Percentiles rank a stretch among this genome's conserved stretches.
Evolutionary conservation across 2,329 filamentous ascomycete species (phyloP).

Genomic region (Acephala macrosclerotiorum): DNA sequence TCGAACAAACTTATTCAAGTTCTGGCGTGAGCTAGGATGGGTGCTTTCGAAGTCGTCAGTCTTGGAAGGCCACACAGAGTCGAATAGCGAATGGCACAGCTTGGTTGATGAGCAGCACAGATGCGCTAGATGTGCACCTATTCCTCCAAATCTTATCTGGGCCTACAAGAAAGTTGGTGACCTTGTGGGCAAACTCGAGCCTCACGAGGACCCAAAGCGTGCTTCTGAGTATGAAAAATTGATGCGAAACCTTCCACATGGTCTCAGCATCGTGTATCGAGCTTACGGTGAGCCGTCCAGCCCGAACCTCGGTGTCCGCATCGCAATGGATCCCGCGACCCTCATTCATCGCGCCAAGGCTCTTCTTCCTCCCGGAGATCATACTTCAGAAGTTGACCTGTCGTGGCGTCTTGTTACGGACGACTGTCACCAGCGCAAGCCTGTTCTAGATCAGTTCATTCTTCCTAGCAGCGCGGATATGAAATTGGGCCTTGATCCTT

Average conservation of each 20-base stretch:
- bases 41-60: not conserved
- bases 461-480: not conserved
- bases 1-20: not conserved
- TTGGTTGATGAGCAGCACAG: not conserved
- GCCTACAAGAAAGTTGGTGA: not conserved
- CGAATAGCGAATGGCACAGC: not conserved
- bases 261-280: not conserved
- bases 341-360: not conserved
- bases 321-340: not conserved
- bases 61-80: not conserved
- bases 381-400: not conserved
- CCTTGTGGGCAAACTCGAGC: not conserved
- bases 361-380: not conserved
- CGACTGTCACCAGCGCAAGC: not conserved
- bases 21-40: not conserved
- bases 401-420: conserved; percentile 4
- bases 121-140: not conserved
- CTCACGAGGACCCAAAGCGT: not conserved
- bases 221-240: not conserved
- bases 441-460: conserved; percentile 46
- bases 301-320: not conserved
- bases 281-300: not conserved
- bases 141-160: not conserved
- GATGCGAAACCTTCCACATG: not conserved
- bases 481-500: conserved; percentile 12